A percentile compares a stretch with the other conserved stretches of the same genome.
phyloP scores from a whole-genome alignment of 176 grass and related monocot species.

The Zoysia japonica region DNA sequence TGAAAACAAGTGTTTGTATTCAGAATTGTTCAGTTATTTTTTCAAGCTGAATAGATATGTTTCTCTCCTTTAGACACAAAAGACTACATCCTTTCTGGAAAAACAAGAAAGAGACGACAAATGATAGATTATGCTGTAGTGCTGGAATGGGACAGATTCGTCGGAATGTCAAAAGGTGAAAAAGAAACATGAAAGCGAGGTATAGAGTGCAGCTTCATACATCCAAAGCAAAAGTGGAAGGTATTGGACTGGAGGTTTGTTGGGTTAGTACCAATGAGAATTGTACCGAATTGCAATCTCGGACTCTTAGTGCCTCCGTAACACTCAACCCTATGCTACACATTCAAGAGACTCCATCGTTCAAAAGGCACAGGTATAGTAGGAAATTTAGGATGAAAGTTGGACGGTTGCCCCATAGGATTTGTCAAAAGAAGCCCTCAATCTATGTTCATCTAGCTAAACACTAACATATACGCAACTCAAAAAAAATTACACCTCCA shows the following conservation, averaged over 20 bases:
- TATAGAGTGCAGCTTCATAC: constrained; percentile 24
- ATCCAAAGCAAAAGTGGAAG: constrained; percentile 13
- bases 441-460: constrained; percentile 35
- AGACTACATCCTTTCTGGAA: background rate
- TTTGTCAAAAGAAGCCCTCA: constrained; percentile 34
- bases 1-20: constrained; percentile 9
- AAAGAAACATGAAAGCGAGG: background rate
- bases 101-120: constrained; percentile 1
- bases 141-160: background rate
- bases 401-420: constrained; percentile 9
- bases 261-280: constrained; percentile 35
- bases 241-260: constrained; percentile 5
- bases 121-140: background rate
- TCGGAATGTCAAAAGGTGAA: constrained; percentile 16
- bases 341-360: constrained; percentile 22
- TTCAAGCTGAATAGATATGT: constrained; percentile 7
- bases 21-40: constrained; percentile 10
- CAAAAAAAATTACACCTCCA: constrained; percentile 4
- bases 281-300: constrained; percentile 31
- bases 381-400: constrained; percentile 34
- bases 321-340: constrained; percentile 32
- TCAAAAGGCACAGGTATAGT: constrained; percentile 17
- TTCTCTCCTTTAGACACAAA: constrained; percentile 13
- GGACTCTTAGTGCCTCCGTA: constrained; percentile 33
- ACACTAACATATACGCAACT: constrained; percentile 32